A percentile compares a stretch with the other conserved stretches of the same genome.
phyloP scores from a whole-genome alignment of 345 rosid species.

The Brassica cretica region DNA sequence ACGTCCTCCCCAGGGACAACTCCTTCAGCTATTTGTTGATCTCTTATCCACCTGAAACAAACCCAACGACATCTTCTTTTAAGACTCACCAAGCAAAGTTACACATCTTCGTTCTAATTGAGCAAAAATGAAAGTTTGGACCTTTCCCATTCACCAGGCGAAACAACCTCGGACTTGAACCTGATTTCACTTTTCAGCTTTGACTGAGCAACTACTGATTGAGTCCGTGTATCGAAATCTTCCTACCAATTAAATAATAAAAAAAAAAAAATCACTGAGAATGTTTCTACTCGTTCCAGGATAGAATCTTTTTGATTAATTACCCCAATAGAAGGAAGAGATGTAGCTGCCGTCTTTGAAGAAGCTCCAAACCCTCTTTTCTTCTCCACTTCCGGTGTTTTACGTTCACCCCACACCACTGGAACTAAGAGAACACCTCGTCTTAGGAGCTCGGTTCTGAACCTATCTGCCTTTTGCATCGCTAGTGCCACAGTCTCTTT shows the following conservation, averaged over 20 bases:
- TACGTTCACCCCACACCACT: constrained; percentile 76
- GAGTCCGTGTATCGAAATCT: constrained; percentile 81
- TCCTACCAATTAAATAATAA: constrained; percentile 48
- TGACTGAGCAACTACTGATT: constrained; percentile 76
- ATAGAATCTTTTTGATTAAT: constrained; percentile 10
- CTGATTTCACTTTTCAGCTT: constrained; percentile 88
- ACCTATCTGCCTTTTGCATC: not conserved
- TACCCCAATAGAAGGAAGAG: constrained; percentile 94
- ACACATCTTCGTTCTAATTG: not conserved
- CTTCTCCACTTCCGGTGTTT: constrained; percentile 55
- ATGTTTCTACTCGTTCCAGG: not conserved
- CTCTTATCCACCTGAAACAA: constrained; percentile 78
- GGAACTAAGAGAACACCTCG: constrained; percentile 93
- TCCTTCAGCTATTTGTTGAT: constrained; percentile 87
- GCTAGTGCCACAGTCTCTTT: constrained; percentile 53
- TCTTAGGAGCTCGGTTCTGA: constrained; percentile 67
- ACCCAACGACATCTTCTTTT: constrained; percentile 4
- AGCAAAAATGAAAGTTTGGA: constrained; percentile 31
- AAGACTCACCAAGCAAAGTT: constrained; percentile 1
- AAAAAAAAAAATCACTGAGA: constrained; percentile 11
- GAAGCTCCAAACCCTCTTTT: constrained; percentile 86
- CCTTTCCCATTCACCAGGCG: constrained; percentile 95
- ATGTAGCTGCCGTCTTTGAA: constrained; percentile 52
- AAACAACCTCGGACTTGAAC: constrained; percentile 69
- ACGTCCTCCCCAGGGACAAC: constrained; percentile 85